Percentiles rank a stretch among this genome's conserved stretches.
Evolutionary conservation across 139 green algal species (phyloP).

Genomic region (Closterium sp.): DNA sequence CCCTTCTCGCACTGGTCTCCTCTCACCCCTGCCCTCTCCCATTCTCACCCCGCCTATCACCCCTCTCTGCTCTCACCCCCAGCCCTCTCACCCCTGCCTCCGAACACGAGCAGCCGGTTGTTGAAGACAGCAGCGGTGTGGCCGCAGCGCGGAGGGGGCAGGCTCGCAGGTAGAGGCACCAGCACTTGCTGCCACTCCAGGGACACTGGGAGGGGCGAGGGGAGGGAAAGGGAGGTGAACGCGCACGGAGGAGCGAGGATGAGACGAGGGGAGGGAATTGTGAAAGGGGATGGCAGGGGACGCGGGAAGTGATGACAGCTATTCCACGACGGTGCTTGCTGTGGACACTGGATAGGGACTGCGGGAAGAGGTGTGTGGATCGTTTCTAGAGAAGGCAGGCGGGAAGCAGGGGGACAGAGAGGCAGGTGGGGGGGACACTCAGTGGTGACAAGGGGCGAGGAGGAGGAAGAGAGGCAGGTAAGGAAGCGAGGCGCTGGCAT

Average conservation of each 20-base stretch:
- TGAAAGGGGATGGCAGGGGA: neutral
- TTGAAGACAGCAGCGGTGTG: slow-evolving; percentile 39
- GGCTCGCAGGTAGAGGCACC: neutral
- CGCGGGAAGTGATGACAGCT: too few relatives aligned
- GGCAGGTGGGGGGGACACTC: neutral
- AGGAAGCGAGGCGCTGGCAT: neutral
- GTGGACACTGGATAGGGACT: too few relatives aligned
- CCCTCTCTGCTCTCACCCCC: neutral
- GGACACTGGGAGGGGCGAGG: slow-evolving; percentile 8
- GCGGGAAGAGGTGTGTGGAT: too few relatives aligned
- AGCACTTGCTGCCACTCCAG: slow-evolving; percentile 41
- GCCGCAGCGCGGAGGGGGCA: slow-evolving; percentile 34
- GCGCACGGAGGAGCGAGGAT: too few relatives aligned
- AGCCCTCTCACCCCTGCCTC: neutral
- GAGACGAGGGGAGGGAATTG: neutral
- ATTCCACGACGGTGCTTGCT: too few relatives aligned
- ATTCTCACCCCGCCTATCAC: neutral
- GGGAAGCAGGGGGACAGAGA: too few relatives aligned
- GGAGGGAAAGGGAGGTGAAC: too few relatives aligned
- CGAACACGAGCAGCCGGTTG: slow-evolving; percentile 42
- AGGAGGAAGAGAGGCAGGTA: neutral
- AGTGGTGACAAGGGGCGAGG: neutral
- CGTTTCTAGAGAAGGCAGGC: neutral
- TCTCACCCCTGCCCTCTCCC: neutral
- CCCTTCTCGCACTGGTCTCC: neutral